Evolutionary conservation across 2,329 filamentous ascomycete species (phyloP), one percentile per base, ranked within the genome.

Genomic region (Teratosphaeria nubilosa): DNA sequence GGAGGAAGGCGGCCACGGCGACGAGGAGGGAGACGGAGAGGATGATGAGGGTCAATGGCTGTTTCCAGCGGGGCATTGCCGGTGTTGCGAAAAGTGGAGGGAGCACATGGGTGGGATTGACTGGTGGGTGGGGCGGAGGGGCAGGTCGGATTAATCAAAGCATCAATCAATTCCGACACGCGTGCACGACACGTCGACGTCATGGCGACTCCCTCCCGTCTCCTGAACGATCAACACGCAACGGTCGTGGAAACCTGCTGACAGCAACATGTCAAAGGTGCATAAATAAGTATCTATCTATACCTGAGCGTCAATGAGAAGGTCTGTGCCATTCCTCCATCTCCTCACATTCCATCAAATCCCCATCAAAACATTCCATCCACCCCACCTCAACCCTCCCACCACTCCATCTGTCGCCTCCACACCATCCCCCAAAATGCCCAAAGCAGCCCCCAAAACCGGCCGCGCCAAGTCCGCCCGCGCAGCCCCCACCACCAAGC

Each of bases 1-100:
- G 66, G 58, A 77, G 63, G 62, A 76, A 66, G 63, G 68, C 70
- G 63, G 74, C 63, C 55, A 75, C 75, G 72, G 79, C 74, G 63
- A 76, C 73, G 64, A 70, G 50, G 58, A 69, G 52, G 27, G 66
- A 68, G 30, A 69, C 41, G 51, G 30, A 16, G 27, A 52, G 24
- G 13, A 51, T 20, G 30, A 53, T 54, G 22, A 54, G 24, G 20
- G 56, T 54, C 51, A 58, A 54, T 58, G 56, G 51, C 16, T 56
- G 55, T n/a, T 37, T 56, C 41, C 41, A 48, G n/a, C 41, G 41
- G 20, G 25, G 20, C 32, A 54, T 54, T 30, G 11, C 27, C 5
- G 11, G n/a, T 54, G 22, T 32, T 2, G 6, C 24, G 51, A 53
- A 30, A 30, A 48, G 41, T 48, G 22, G 41, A 48, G n/a, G n/a